Conservation (phyloP, 2,329 filamentous ascomycete species). For the Colletotrichum limetticola region DNA sequence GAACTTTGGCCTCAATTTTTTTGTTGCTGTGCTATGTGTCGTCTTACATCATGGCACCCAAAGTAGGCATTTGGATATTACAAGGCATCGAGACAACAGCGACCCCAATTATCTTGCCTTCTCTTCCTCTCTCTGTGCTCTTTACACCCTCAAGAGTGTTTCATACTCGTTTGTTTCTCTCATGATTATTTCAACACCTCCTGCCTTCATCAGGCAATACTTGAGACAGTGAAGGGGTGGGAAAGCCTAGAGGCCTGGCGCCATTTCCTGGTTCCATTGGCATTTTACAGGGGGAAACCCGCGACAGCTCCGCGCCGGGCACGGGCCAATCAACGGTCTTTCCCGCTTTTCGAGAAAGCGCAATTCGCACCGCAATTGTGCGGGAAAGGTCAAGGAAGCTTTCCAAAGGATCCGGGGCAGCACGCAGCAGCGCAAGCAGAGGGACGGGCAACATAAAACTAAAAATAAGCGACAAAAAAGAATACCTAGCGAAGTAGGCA, state of each 20-base stretch:
- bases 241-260: neutral
- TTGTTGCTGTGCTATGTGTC: neutral
- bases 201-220: neutral
- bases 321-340: neutral
- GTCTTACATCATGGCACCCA: neutral
- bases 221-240: neutral
- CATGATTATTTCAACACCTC: neutral
- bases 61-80: neutral
- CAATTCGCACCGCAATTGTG: constrained; percentile 1
- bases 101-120: neutral
- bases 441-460: neutral
- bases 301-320: constrained; percentile 12
- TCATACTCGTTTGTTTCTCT: neutral
- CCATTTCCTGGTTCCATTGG: neutral
- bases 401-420: neutral
- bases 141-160: neutral
- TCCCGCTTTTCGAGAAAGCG: neutral
- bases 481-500: neutral
- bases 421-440: neutral
- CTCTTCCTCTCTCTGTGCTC: neutral
- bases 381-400: neutral
- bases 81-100: neutral
- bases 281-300: constrained; percentile 1
- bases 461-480: neutral
- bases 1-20: neutral